A percentile compares a stretch with the other conserved stretches of the same genome.
Evolutionary conservation across 345 rosid species (phyloP).

Genomic region (Durio zibethinus): DNA sequence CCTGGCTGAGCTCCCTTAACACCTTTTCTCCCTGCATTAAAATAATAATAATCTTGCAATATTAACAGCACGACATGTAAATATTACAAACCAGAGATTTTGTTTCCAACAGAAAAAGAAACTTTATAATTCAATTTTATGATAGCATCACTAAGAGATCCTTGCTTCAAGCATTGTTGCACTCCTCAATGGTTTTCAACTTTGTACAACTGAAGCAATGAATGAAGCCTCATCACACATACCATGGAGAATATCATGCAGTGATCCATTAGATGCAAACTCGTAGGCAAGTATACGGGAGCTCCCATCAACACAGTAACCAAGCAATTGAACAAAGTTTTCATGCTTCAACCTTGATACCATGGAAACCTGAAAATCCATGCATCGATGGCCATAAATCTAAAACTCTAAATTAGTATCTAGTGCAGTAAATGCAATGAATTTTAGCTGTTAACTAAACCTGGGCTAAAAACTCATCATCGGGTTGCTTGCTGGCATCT

Average conservation of each 20-base stretch:
- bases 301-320: conserved; percentile 70
- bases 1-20: conserved; percentile 84
- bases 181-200: neutral
- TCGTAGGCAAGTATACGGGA: conserved; percentile 68
- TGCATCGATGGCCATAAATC: conserved; percentile 1
- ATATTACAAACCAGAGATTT: neutral
- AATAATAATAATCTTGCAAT: neutral
- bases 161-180: neutral
- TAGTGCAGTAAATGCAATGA: neutral
- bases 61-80: neutral
- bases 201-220: neutral
- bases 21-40: conserved; percentile 62
- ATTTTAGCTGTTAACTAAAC: conserved; percentile 16
- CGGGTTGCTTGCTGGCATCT: conserved; percentile 68
- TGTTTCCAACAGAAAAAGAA: neutral
- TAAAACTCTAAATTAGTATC: neutral
- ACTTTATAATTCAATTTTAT: neutral
- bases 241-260: conserved; percentile 87
- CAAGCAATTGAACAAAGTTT: conserved; percentile 66
- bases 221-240: conserved; percentile 11
- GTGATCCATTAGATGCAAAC: conserved; percentile 85
- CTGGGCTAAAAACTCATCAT: conserved; percentile 48
- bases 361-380: conserved; percentile 59
- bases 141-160: no score
- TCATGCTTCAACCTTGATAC: conserved; percentile 70